Conservation (phyloP, 1,284 basidiomycete species). For the Rhodotorula glutinis region DNA sequence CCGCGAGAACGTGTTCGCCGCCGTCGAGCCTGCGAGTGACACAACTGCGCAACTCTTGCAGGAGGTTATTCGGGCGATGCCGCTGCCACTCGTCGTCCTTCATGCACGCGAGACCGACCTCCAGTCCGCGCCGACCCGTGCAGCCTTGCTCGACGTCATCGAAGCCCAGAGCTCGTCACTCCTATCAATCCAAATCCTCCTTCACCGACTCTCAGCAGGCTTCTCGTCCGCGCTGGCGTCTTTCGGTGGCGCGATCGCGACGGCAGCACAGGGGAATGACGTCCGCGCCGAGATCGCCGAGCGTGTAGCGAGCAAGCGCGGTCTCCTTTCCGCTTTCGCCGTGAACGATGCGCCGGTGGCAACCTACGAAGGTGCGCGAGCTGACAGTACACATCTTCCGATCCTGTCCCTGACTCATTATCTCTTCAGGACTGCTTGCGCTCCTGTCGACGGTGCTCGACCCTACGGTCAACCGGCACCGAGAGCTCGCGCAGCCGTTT, state of each 20-base stretch:
- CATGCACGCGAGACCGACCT: constrained; percentile 17
- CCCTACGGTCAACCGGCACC: neutral
- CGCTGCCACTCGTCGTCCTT: constrained; percentile 19
- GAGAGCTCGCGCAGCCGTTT: constrained; percentile 12
- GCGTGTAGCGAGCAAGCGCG: constrained; percentile 2
- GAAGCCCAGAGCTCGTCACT: neutral
- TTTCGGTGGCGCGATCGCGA: neutral
- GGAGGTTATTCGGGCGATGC: constrained; percentile 7
- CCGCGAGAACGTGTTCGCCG: constrained; percentile 12
- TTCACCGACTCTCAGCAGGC: constrained; percentile 23
- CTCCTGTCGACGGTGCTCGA: constrained; percentile 12
- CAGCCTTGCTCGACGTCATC: neutral
- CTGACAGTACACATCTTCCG: neutral
- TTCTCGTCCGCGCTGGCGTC: neutral
- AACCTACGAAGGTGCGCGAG: neutral
- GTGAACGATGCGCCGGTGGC: neutral
- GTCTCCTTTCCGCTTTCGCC: constrained; percentile 2
- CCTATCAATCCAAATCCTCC: constrained; percentile 12
- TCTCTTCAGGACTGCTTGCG: neutral
- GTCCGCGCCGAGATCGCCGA: neutral
- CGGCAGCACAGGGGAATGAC: neutral
- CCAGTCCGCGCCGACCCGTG: neutral
- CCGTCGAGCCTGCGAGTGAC: constrained; percentile 7
- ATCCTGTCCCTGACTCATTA: neutral
- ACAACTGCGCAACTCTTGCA: neutral